Evolutionary conservation across 2,329 filamentous ascomycete species (phyloP), one percentile per base, ranked within the genome.

Genomic region (Aspergillus versicolor): DNA sequence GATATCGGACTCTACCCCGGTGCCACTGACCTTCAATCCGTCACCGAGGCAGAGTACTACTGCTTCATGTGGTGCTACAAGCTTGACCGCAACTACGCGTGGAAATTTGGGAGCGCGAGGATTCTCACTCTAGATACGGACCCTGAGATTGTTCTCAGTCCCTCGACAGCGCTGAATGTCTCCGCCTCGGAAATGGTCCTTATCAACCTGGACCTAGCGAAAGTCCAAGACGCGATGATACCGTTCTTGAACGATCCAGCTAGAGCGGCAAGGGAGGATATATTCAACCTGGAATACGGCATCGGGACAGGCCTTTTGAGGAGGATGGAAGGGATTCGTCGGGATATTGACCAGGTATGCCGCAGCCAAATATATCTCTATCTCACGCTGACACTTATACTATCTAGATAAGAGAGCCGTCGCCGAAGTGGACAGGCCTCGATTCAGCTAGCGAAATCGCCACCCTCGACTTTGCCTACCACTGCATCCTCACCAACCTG

Each of bases 11-110:
- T 64, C 24, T 47, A 57, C 15, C n/a, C 43, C 0, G 47, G 11
- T 34, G 3, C 27, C 19, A 41, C 27, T 15, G 44, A 34, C 13
- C 5, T 22, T 24, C 17, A 50, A 21, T 17, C 13, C 11, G n/a
- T 51, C 38, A 58, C 46, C 17, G 61, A 63, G 40, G 65, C 66
- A 38, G 63, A 65, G 32, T 47, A 58, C 24, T 65, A 61, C 52
- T 67, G 65, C 47, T 47, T 64, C 19, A 52, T 67, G 13, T 66
- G 65, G 63, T 66, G 63, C 48, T 67, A 66, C 37, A 63, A 56
- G 27, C 34, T 67, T 44, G 65, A 67, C 40, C 54, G 58, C 34
- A 67, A 65, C 42, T 61, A 67, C 44, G 63, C 63, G 5, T 64
- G 59, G 49, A 67, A 66, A 43, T 51, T 61, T 13, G 61, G 60